Evolutionary conservation across 768 basidiomycete genomes (phyloP), one percentile per base, ranked within the genome.

Genomic region (Naganishia friedmannii): DNA sequence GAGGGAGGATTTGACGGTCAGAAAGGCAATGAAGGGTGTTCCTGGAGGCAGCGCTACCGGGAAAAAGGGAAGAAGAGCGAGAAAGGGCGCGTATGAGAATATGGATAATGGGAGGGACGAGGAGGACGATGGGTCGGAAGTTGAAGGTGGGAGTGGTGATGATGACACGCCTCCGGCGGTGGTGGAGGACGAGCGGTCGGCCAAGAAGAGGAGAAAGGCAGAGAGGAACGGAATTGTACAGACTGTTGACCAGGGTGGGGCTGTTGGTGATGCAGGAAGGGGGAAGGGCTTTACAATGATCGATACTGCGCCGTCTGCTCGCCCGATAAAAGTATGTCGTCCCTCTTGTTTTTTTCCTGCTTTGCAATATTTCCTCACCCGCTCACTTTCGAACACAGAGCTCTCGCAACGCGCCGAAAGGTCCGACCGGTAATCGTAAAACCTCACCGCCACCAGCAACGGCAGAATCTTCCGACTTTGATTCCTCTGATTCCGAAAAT

Each of bases 141-240:
- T 46, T 4, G 75, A 74, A 26, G 72, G 73, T 23, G 79, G 82
- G 17, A 76, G 82, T n/a, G 79, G 78, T 21, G 82, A 81, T 9
- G 75, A 76, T 53, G 58, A 46, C 19, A 54, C 60, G 39, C 48
- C n/a, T n/a, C n/a, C 46, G 19, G 34, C 34, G 6, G 68, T 63
- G 21, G 68, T 26, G 8, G 72, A 73, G 21, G 65, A 66, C 42
- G 60, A 66, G 21, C 65, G 48, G 26, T 46, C 65, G 12, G 65
- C 51, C 1, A 53, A 42, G 46, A 77, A 73, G 55, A 74, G 74
- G 21, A 74, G 76, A 68, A 74, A 70, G 55, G 74, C 72, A 10
- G 76, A 77, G 67, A 73, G 68, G 42, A 75, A 75, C 70, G 77
- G 75, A 45, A 63, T 39, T 13, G 48, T 73, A 9, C 71, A 78